Conservation (phyloP, 2,329 filamentous ascomycete species). For the Pleoardoris graminearum region DNA sequence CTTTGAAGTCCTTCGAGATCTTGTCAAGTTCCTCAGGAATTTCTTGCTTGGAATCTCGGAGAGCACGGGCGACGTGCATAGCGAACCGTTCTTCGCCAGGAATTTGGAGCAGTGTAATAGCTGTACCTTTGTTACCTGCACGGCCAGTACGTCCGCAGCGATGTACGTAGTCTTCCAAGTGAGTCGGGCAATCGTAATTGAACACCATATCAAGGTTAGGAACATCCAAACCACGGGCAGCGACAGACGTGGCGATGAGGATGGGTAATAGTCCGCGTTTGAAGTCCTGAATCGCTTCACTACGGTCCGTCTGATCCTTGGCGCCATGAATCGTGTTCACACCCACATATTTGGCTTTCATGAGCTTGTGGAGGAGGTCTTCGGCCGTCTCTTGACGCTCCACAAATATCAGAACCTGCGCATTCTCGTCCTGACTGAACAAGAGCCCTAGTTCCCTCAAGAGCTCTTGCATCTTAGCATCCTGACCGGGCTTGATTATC, state of each 20-base stretch:
- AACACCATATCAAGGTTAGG: slow-evolving; percentile 95
- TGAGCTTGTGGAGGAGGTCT: slow-evolving; percentile 36
- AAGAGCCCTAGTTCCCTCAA: slow-evolving; percentile 85
- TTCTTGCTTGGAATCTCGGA: slow-evolving; percentile 87
- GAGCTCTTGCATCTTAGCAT: slow-evolving; percentile 85
- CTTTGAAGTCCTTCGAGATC: slow-evolving; percentile 70
- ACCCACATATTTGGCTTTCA: slow-evolving; percentile 51
- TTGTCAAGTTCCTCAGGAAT: slow-evolving; percentile 71
- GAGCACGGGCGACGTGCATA: slow-evolving; percentile 82
- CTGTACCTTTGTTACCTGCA: slow-evolving; percentile 91
- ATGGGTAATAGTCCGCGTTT: slow-evolving; percentile 80
- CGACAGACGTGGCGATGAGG: slow-evolving; percentile 91
- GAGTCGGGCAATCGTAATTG: slow-evolving; percentile 92
- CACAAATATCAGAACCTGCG: slow-evolving; percentile 86
- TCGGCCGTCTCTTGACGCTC: slow-evolving; percentile 79
- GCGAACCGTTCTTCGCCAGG: slow-evolving; percentile 91
- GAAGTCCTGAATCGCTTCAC: slow-evolving; percentile 41
- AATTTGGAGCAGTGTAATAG: slow-evolving; percentile 91
- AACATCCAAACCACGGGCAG: slow-evolving; percentile 91
- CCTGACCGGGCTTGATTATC: slow-evolving; percentile 54
- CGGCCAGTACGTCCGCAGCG: slow-evolving; percentile 90
- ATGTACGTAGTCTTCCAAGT: slow-evolving; percentile 96
- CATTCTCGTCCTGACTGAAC: slow-evolving; percentile 85
- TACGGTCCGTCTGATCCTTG: slow-evolving; percentile 60
- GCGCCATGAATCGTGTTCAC: slow-evolving; percentile 71